Evolutionary conservation across 176 grass and related monocot species (phyloP).

Genomic region (Aechmea fasciata): DNA sequence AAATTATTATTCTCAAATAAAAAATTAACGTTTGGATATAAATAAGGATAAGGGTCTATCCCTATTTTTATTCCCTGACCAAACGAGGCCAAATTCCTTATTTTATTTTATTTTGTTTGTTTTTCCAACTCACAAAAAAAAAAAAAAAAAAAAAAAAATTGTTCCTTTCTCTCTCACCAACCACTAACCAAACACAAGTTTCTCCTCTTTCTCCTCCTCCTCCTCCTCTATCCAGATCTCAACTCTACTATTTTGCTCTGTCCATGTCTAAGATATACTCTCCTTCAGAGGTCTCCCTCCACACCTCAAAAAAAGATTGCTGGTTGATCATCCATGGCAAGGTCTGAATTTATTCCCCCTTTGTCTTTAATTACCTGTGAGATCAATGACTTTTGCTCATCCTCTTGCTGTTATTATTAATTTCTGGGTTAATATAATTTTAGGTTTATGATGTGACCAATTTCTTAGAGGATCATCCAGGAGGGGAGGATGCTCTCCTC

Average conservation of each 20-base stretch:
- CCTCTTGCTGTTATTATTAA: neutral
- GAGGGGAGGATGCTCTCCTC: constrained; percentile 65
- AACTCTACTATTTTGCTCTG: neutral
- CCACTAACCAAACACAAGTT: neutral
- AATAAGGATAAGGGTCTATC: no score
- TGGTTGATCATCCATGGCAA: constrained; percentile 73
- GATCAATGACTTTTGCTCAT: neutral
- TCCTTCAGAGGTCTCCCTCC: constrained; percentile 32
- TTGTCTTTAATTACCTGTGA: neutral
- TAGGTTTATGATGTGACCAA: constrained; percentile 83
- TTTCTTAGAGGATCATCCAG: constrained; percentile 71
- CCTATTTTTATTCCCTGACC: no score
- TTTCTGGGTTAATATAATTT: neutral
- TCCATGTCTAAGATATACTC: constrained; percentile 29
- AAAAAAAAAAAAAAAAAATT: neutral
- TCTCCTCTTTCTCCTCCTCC: neutral
- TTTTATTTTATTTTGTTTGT: no score
- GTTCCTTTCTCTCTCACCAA: neutral
- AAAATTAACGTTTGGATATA: no score
- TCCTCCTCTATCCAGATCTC: neutral
- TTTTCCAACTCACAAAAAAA: neutral
- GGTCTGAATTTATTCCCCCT: constrained; percentile 4
- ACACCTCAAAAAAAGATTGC: constrained; percentile 59
- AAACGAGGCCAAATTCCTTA: no score
- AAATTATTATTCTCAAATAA: no score